Evolutionary conservation across 805 yeast genomes (phyloP).

Genomic region (Metschnikowia peoriensis): DNA sequence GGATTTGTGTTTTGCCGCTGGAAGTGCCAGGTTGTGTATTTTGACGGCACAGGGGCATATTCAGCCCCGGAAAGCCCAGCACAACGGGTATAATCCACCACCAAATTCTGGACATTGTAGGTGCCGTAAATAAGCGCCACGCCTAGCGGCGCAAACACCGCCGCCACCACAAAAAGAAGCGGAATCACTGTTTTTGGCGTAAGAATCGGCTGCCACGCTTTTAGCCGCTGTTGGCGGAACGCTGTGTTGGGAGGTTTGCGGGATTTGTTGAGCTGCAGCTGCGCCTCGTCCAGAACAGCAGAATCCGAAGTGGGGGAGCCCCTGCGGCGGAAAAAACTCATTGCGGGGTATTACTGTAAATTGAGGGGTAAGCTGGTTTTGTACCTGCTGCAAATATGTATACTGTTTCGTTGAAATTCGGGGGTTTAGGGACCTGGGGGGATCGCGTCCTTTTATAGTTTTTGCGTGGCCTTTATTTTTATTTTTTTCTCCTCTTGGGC

Average conservation of each 20-base stretch:
- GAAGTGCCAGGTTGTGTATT: slow-evolving; percentile 62
- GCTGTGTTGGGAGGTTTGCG: slow-evolving; percentile 62
- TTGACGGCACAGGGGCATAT: slow-evolving; percentile 55
- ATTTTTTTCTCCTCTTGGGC: background rate
- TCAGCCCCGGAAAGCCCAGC: slow-evolving; percentile 33
- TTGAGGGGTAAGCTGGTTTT: background rate
- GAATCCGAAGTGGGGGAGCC: slow-evolving; percentile 24
- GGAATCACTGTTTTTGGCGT: slow-evolving; percentile 93
- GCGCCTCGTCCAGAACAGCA: slow-evolving; percentile 15
- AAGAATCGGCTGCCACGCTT: slow-evolving; percentile 82
- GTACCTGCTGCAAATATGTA: background rate
- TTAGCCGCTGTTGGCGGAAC: slow-evolving; percentile 69
- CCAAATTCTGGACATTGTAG: slow-evolving; percentile 71
- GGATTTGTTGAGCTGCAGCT: slow-evolving; percentile 25
- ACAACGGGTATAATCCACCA: slow-evolving; percentile 77
- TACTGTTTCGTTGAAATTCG: too few species aligned
- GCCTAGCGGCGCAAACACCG: slow-evolving; percentile 88
- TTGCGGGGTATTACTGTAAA: background rate
- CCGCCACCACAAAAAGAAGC: slow-evolving; percentile 65
- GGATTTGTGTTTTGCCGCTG: slow-evolving; percentile 39
- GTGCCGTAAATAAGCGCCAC: slow-evolving; percentile 78
- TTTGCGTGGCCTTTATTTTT: background rate
- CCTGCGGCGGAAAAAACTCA: slow-evolving; percentile 36
- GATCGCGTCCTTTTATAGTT: background rate
- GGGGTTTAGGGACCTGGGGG: background rate